A percentile compares a stretch with the other conserved stretches of the same genome.
Evolutionary conservation across 2,329 filamentous ascomycete genomes (phyloP).

Genomic region (Thielaviopsis musarum): DNA sequence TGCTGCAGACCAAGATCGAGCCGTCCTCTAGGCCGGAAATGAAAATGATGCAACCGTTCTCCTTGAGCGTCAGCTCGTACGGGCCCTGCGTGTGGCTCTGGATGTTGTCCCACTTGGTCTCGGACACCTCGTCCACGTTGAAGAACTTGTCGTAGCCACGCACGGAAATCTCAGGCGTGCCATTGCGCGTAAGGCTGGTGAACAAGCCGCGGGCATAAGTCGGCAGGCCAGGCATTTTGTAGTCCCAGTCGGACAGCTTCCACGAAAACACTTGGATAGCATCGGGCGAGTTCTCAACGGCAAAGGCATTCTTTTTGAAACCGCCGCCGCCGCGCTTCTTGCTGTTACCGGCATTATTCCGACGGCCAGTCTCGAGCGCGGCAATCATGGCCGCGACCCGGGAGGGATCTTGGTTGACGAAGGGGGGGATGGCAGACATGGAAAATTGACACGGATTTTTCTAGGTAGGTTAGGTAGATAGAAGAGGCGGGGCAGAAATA

Average conservation of each 20-base stretch:
- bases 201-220: constrained; percentile 91
- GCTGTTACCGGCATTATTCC: constrained; percentile 19
- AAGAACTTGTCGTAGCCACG: constrained; percentile 99
- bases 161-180: constrained; percentile 56
- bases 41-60: constrained; percentile 99
- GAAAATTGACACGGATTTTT: background rate
- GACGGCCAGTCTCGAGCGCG: constrained; percentile 40
- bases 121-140: constrained; percentile 67
- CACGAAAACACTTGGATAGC: constrained; percentile 68
- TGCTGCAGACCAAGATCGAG: constrained; percentile 90
- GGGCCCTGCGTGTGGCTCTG: constrained; percentile 60
- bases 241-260: constrained; percentile 90
- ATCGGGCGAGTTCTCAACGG: constrained; percentile 43
- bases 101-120: constrained; percentile 73
- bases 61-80: constrained; percentile 91
- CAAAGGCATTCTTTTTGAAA: constrained; percentile 63
- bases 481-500: background rate
- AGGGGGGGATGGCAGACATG: background rate
- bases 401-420: constrained; percentile 45
- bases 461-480: background rate
- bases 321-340: constrained; percentile 45
- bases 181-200: constrained; percentile 51
- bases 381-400: constrained; percentile 50
- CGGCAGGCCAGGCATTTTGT: constrained; percentile 72
- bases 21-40: constrained; percentile 80